A percentile compares a stretch with the other conserved stretches of the same genome.
Conservation (phyloP, 1,284 basidiomycete species). For the Ceratobasidium sp. region DNA sequence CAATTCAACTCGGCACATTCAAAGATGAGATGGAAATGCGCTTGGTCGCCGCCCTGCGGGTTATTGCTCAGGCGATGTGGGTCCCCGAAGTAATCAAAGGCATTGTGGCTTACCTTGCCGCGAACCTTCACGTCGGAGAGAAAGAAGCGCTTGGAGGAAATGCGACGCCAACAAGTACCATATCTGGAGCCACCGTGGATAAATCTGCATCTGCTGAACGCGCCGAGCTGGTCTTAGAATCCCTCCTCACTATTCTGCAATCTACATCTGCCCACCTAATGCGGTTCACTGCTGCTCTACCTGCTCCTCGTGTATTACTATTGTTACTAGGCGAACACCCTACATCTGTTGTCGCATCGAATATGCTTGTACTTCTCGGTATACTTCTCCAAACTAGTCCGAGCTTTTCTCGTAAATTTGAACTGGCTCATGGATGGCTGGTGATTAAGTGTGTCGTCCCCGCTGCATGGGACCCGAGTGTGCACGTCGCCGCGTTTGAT, state of each 20-base stretch:
- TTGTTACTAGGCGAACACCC: slow-evolving; percentile 81
- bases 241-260: slow-evolving; percentile 70
- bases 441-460: slow-evolving; percentile 75
- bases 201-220: slow-evolving; percentile 63
- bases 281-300: slow-evolving; percentile 76
- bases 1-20: slow-evolving; percentile 83
- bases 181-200: slow-evolving; percentile 32
- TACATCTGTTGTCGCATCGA: slow-evolving; percentile 68
- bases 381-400: slow-evolving; percentile 58
- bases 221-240: slow-evolving; percentile 72
- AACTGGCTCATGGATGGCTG: slow-evolving; percentile 81
- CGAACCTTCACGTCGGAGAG: slow-evolving; percentile 79
- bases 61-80: slow-evolving; percentile 72
- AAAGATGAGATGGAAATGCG: slow-evolving; percentile 66
- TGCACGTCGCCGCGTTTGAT: slow-evolving; percentile 76
- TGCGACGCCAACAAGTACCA: slow-evolving; percentile 29
- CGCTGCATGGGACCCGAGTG: slow-evolving; percentile 70
- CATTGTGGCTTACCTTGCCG: slow-evolving; percentile 85
- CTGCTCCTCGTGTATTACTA: slow-evolving; percentile 78
- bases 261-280: slow-evolving; percentile 65
- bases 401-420: slow-evolving; percentile 69
- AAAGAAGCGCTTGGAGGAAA: slow-evolving; percentile 50
- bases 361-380: slow-evolving; percentile 71
- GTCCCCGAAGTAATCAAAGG: slow-evolving; percentile 84
- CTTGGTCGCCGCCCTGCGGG: slow-evolving; percentile 71